Base-by-base conservation (phyloP, 1,284 basidiomycete genomes). In the Ustilago nuda region DNA sequence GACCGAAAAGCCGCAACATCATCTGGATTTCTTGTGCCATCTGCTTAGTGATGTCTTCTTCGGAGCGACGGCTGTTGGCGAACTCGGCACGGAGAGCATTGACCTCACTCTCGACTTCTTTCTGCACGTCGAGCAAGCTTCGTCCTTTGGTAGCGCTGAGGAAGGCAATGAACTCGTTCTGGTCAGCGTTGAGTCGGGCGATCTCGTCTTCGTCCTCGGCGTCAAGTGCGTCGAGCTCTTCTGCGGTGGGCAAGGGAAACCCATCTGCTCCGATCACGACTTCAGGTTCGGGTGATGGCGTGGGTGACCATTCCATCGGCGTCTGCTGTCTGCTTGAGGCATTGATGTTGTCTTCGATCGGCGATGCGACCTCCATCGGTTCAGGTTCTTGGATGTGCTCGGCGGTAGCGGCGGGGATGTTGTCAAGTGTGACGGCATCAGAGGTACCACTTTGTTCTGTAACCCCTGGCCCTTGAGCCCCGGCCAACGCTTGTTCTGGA, bases 21-120 rank as follows among this genome's bases (percentile, higher is more conserved):
- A 79, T 70, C 92, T 98, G 97, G 78, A 99, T 97, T 86, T 99
- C 96, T 2, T 91, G 89, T 52, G 97, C 90, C 95, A 98, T 98
- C 76, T 95, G 92, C 83, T 93, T 91, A 4, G 93, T 96, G 77
- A 98, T 91, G 83, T 98, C 95, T 81, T 98, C 97, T 11, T 95
- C 93, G 87, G 96, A 94, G 43, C 95, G 89, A 89, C 95, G 91
- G 17, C 94, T 93, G 46, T 91, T 91, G 85, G 94, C 95, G 84
- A 91, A 90, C 86, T 96, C 93, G 84, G 91, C 89, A 82, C 94
- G 91, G 54, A 99, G 88, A 4, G 89, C 88, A 66, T 89, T 89
- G 66, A 99, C 95, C 87, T 99, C 97, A 58, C 92, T 92, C 84
- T 96, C 94, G 61, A 98, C 95, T 87, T 99, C 95, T 54, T 89